phyloP scores from a whole-genome alignment of 164 flowering plant species.

The Dillenia suffruticosa region DNA sequence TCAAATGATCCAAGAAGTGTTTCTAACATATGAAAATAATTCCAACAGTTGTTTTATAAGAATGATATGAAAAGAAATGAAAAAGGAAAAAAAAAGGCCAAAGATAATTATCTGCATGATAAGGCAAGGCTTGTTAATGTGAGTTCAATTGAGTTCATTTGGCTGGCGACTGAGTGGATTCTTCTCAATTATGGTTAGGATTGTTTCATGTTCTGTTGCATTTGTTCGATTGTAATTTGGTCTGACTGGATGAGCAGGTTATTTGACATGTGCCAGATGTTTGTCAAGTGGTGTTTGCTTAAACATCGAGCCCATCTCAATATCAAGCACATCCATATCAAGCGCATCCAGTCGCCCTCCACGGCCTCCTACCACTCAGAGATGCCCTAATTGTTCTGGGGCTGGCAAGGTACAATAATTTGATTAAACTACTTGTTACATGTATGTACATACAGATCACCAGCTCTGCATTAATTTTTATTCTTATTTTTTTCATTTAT shows the following conservation, averaged over 20 bases:
- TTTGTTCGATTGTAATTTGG: background rate
- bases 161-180: background rate
- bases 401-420: slow-evolving; percentile 73
- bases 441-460: background rate
- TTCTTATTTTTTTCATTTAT: background rate
- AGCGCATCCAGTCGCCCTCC: slow-evolving; percentile 47
- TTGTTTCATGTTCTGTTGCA: background rate
- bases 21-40: too few species aligned
- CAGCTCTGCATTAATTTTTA: too few species aligned
- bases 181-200: background rate
- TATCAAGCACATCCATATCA: slow-evolving; percentile 4
- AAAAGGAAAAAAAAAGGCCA: too few species aligned
- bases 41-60: too few species aligned
- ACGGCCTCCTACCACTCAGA: slow-evolving; percentile 54
- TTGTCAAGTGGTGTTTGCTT: slow-evolving; percentile 75
- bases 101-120: too few species aligned
- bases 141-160: too few species aligned
- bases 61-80: too few species aligned
- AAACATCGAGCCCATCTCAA: slow-evolving; percentile 57
- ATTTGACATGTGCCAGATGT: slow-evolving; percentile 90
- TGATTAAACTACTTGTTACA: background rate
- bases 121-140: too few species aligned
- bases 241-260: slow-evolving; percentile 39
- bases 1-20: too few species aligned
- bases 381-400: slow-evolving; percentile 90